Evolutionary conservation across 2,329 filamentous ascomycete species (phyloP), one percentile per base, ranked within the genome.

Genomic region (Cordyceps pruinosa): DNA sequence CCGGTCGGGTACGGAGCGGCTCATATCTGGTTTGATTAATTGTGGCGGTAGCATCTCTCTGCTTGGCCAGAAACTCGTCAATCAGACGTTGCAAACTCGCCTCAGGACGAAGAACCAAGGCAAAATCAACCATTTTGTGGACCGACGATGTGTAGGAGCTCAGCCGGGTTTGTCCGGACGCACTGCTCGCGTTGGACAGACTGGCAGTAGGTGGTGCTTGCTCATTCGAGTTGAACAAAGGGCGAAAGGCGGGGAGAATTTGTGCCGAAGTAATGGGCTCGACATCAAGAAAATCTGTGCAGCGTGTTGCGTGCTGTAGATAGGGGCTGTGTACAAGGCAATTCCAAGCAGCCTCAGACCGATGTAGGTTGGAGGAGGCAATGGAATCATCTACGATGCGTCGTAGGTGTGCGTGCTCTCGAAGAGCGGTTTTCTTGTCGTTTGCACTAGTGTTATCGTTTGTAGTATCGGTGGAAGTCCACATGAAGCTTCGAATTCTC

Each of bases 101-200:
- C 7, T 56, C 42, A 3, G 58, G 55, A 17, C 8, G 8, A 5
- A 61, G 52, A 9, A 54, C 17, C 25, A 60, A 39, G 7, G 51
- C 60, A 50, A 54, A 61, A 50, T 61, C 55, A 39, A 60, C 60
- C 47, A 61, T 59, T 34, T 59, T 61, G 53, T 60, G 56, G 12
- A 50, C 56, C 17, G 48, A 47, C 41, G 49, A 23, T 7, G 46
- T 23, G 13, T 37, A 45, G 7, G 2, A 35, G 34, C 32, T 30
- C 12, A 49, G 5, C 3, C 5, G 39, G 4, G 19, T 21, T 21
- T 21, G 19, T 19, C 51, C 51, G 15, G 51, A 54, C 26, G 28
- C n/a, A 21, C 41, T 54, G 37, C 32, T 39, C 19, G 39, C 39
- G 19, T 21, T 21, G 9, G 39, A 23, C 19, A 21, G 19, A 17